Evolutionary conservation across 1,284 basidiomycete species (phyloP).

Genomic region (Spongiforma sp.): DNA sequence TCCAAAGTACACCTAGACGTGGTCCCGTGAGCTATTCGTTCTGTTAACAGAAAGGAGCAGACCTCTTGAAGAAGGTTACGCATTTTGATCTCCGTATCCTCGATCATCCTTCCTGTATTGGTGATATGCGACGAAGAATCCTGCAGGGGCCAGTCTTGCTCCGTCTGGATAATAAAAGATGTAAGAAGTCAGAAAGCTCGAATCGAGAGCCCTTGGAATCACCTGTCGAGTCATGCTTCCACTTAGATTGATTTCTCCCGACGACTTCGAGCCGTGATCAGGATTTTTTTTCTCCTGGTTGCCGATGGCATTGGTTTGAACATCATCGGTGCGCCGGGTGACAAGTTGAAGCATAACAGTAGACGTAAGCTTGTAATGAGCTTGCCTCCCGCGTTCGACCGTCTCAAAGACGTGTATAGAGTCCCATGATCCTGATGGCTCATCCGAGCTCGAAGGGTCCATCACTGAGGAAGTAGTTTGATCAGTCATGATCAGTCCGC

Average conservation of each 20-base stretch:
- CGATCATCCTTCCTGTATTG: constrained; percentile 94
- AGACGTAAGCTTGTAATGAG: constrained; percentile 97
- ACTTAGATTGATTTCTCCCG: constrained; percentile 84
- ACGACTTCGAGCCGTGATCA: constrained; percentile 55
- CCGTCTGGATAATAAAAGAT: constrained; percentile 57
- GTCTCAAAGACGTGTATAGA: constrained; percentile 99
- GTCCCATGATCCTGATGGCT: constrained; percentile 91
- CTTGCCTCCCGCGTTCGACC: constrained; percentile 86
- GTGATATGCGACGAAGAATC: constrained; percentile 84
- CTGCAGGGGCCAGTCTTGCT: constrained; percentile 84
- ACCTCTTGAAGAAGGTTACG: constrained; percentile 92
- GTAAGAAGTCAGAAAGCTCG: constrained; percentile 15
- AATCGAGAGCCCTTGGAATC: constrained; percentile 30
- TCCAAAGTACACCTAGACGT: constrained; percentile 88
- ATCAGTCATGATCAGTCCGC: constrained; percentile 6
- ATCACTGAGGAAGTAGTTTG: constrained; percentile 52
- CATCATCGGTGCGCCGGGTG: constrained; percentile 57
- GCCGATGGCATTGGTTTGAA: constrained; percentile 35
- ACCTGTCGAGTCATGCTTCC: constrained; percentile 98
- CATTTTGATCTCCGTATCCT: constrained; percentile 99
- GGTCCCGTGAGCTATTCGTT: constrained; percentile 11
- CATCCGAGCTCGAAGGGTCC: constrained; percentile 55
- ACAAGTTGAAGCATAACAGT: constrained; percentile 97
- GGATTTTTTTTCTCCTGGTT: constrained; percentile 41
- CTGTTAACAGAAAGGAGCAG: constrained; percentile 20